Percentiles rank a stretch among this genome's conserved stretches.
These are phyloP conservation scores for Penicillium nordicum DNA, from an alignment of 2,329 filamentous ascomycete species.

Conservation along the genomic window DNA sequence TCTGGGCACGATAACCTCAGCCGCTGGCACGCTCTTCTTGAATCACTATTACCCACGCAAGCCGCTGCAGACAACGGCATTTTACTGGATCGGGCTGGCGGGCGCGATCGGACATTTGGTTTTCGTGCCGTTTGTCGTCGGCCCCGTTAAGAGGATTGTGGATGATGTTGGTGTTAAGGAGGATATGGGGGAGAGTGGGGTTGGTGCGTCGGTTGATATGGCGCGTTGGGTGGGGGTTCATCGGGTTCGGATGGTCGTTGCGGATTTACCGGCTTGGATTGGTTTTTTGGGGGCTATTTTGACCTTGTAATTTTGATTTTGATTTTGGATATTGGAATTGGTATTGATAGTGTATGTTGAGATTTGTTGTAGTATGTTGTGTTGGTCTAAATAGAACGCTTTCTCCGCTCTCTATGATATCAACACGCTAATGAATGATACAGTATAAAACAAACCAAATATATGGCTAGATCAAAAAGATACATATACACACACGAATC, in stretches of 20 bases:
- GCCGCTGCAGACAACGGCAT: conserved; percentile 5
- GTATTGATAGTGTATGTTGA: not conserved
- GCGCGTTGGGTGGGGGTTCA: conserved; percentile 13
- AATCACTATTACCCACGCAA: not conserved
- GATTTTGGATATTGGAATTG: not conserved
- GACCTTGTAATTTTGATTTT: conserved; percentile 1
- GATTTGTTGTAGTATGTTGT: not conserved
- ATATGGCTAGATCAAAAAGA: not conserved
- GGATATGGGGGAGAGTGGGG: not conserved
- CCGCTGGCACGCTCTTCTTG: conserved; percentile 8
- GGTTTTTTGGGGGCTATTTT: conserved; percentile 12
- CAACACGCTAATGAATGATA: not conserved
- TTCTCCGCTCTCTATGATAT: not conserved
- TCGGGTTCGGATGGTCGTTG: conserved; percentile 9
- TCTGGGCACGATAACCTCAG: conserved; percentile 11
- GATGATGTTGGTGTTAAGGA: not conserved
- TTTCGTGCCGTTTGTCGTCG: conserved; percentile 17
- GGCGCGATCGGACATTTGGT: conserved; percentile 13
- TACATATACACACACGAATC: not conserved
- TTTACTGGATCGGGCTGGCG: conserved; percentile 17
- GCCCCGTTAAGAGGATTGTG: conserved; percentile 13
- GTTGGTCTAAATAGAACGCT: not conserved
- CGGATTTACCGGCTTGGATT: conserved; percentile 14
- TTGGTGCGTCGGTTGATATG: conserved; percentile 13
- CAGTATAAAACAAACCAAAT: not conserved